phyloP scores from a whole-genome alignment of 2,329 filamentous ascomycete genomes.

The Cercospora berteroae region DNA sequence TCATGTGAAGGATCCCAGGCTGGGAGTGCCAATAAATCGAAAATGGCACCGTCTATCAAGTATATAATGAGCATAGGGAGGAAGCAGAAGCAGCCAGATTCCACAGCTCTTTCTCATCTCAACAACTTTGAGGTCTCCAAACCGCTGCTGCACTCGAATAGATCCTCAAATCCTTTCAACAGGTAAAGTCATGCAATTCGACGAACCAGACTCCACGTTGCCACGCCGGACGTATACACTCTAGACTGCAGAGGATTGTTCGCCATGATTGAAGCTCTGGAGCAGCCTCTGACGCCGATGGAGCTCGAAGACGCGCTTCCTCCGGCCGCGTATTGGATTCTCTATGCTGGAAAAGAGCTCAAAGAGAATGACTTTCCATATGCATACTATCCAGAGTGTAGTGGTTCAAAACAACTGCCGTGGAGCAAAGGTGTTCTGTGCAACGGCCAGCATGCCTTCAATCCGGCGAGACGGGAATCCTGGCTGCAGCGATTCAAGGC shows the following conservation, averaged over 20 bases:
- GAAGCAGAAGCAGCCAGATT: too few relatives aligned
- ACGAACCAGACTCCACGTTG: background rate
- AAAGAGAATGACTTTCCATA: background rate
- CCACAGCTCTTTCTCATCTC: too few relatives aligned
- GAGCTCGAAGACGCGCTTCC: background rate
- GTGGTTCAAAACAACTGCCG: too few relatives aligned
- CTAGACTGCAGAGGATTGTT: background rate
- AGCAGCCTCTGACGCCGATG: background rate
- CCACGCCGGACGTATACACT: background rate
- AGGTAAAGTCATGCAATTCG: too few relatives aligned
- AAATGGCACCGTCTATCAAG: too few relatives aligned
- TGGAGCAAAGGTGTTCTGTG: slow-evolving; percentile 1
- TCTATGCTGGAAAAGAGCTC: background rate
- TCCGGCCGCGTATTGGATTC: background rate
- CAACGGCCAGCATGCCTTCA: background rate
- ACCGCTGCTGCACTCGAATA: too few relatives aligned
- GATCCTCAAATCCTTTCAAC: too few relatives aligned
- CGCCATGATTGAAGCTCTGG: slow-evolving; percentile 4
- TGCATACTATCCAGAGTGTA: too few relatives aligned
- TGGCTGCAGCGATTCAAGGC: slow-evolving; percentile 2
- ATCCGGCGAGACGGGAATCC: background rate
- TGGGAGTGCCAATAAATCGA: too few relatives aligned
- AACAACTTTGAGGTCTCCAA: too few relatives aligned
- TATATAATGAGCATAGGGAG: too few relatives aligned
- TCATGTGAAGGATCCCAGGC: too few relatives aligned